These are phyloP conservation scores for Helminthosporium solani DNA, from an alignment of 2,329 filamentous ascomycete genomes.

Conservation along the genomic window DNA sequence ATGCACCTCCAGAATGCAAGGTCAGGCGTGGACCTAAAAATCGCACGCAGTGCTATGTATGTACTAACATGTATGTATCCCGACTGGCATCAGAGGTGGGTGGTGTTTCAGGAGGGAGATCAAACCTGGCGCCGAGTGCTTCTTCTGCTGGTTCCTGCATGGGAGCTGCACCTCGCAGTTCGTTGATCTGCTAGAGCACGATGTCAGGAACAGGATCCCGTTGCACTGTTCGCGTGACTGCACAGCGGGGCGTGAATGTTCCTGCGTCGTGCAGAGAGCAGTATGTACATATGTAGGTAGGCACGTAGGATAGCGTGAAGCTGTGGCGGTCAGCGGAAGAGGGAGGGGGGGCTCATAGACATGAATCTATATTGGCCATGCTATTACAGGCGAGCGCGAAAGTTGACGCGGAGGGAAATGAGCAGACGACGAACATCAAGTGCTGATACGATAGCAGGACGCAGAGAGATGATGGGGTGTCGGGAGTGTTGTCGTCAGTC, in stretches of 20 bases:
- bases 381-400: not conserved
- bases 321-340: not conserved
- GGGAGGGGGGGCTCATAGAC: not conserved
- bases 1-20: not conserved
- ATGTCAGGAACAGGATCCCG: slow-evolving; percentile 17
- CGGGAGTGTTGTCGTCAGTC: not conserved
- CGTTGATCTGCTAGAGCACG: slow-evolving; percentile 26
- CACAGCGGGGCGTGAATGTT: slow-evolving; percentile 12
- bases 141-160: slow-evolving; percentile 42
- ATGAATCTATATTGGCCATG: not conserved
- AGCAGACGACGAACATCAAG: too few species aligned
- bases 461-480: not conserved
- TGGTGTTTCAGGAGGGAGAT: slow-evolving; percentile 41
- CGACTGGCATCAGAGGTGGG: slow-evolving; percentile 12
- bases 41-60: too few species aligned
- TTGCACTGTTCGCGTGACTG: slow-evolving; percentile 14
- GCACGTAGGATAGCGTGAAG: too few species aligned
- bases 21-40: not conserved
- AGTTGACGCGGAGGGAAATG: not conserved
- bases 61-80: too few species aligned
- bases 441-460: not conserved
- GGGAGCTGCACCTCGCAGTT: slow-evolving; percentile 23
- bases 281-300: too few species aligned
- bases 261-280: slow-evolving; percentile 11
- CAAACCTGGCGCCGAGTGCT: slow-evolving; percentile 38